phyloP scores from a whole-genome alignment of 2,329 filamentous ascomycete species.

The Rhytidhysteron rufulum region DNA sequence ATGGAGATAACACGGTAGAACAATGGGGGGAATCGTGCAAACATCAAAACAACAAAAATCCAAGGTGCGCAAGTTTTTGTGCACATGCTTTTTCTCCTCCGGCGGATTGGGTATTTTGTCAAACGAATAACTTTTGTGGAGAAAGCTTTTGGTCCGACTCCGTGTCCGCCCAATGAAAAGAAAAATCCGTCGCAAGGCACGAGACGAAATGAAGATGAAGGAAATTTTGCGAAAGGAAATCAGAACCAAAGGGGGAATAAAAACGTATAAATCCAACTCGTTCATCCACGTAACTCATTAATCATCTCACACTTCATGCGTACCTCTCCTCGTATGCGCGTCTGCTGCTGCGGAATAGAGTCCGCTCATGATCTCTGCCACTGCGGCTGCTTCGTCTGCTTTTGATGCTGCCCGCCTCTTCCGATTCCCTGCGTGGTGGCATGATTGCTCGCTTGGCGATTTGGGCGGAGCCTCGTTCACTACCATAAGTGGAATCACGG shows the following conservation, averaged over 20 bases:
- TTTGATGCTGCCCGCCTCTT: constrained; percentile 25
- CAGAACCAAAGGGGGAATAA: background rate
- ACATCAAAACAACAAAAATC: constrained; percentile 12
- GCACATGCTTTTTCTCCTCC: constrained; percentile 10
- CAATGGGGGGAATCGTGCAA: constrained; percentile 14
- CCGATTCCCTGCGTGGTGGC: constrained; percentile 22
- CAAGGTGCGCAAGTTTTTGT: constrained; percentile 5
- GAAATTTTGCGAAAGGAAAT: background rate
- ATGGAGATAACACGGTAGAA: background rate
- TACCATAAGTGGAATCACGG: constrained; percentile 20
- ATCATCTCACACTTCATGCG: background rate
- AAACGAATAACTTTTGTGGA: constrained; percentile 11
- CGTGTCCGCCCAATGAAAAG: constrained; percentile 16
- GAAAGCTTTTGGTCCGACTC: constrained; percentile 20
- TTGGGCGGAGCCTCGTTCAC: constrained; percentile 23
- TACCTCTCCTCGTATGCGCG: constrained; percentile 8
- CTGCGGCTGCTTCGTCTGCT: constrained; percentile 24
- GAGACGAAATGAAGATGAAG: constrained; percentile 5
- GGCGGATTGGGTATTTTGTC: constrained; percentile 10
- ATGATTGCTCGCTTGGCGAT: constrained; percentile 13
- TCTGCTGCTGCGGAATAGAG: constrained; percentile 20
- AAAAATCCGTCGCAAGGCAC: background rate
- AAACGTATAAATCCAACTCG: background rate
- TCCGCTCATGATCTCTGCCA: constrained; percentile 23
- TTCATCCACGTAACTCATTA: background rate